Base-by-base conservation (phyloP, 2,329 filamentous ascomycete genomes). In the Penicillium sp. region DNA sequence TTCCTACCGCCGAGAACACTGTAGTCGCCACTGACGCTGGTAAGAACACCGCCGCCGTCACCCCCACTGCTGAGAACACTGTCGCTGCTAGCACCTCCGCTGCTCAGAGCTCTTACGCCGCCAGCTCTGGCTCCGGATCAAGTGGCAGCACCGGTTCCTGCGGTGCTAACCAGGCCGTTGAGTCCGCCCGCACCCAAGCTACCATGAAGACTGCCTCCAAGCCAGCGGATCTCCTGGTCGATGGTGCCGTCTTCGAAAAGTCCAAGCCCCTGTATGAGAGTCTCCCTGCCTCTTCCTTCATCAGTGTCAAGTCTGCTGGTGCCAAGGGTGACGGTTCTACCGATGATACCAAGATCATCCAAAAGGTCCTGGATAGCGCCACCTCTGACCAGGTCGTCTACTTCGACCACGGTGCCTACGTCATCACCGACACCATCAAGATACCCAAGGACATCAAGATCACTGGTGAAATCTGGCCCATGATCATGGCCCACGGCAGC, bases 261-360 rank as follows among this genome's bases (percentile, higher is more conserved):
- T 89, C 87, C 74, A 96, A 95, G 82, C 95, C 95, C 14, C 90
- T 96, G 74, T 99, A 98, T 71, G 85, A 90, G 70, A 78, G 79
- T 43, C 76, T 90, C 2, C 75, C 86, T 3, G 84, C 81, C n/a
- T 82, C 80, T 58, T 84, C 83, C 33, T 96, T 99, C 70, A 77
- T 96, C 67, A 93, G 90, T 64, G 89, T 95, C 78, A 96, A 93
- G 79, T 80, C 85, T 47, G 82, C 83, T 50, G 93, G 95, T 57
- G 93, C 91, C 68, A 90, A 87, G 78, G 95, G 95, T 68, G 93
- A 99, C 68, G 95, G 93, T 51, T 75, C 79, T 26, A 90, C 91
- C 0, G 93, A 98, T 67, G 95, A 98, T 70, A 97, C 93, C 16
- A 84, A 82, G 6, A 90, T 88, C 19, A 89, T 98, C 68, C 92